phyloP scores from a whole-genome alignment of 2,329 filamentous ascomycete species.

The Endocalyx cinctus region DNA sequence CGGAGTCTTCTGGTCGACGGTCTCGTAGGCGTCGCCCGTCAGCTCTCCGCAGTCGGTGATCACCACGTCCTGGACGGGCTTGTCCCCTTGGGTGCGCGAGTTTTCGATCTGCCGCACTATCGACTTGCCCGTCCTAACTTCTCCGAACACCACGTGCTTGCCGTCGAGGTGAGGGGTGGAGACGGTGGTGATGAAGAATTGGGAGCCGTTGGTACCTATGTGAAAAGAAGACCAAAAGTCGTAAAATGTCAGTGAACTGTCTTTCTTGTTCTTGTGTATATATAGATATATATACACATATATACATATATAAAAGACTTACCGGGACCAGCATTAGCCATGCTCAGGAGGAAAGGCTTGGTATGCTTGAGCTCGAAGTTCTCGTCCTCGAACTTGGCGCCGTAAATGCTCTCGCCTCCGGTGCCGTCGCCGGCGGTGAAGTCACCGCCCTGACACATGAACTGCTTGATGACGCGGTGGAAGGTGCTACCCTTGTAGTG shows the following conservation, averaged over 20 bases:
- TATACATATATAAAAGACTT: constrained; percentile 32
- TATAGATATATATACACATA: too few relatives aligned
- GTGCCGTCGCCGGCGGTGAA: constrained; percentile 94
- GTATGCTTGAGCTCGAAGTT: constrained; percentile 92
- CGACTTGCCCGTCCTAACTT: constrained; percentile 89
- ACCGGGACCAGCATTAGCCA: constrained; percentile 96
- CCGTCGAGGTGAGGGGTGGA: constrained; percentile 90
- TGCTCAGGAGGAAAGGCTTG: constrained; percentile 87
- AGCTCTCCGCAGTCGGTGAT: constrained; percentile 87
- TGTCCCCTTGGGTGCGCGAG: constrained; percentile 70
- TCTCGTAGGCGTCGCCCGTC: constrained; percentile 61
- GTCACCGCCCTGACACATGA: constrained; percentile 98
- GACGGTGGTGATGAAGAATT: constrained; percentile 97
- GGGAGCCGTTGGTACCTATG: constrained; percentile 85
- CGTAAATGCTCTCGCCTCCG: constrained; percentile 95
- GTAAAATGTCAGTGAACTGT: constrained; percentile 2
- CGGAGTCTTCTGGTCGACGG: constrained; percentile 62
- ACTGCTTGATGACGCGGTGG: constrained; percentile 96
- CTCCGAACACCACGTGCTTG: constrained; percentile 97
- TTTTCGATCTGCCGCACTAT: constrained; percentile 89
- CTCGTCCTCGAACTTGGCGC: constrained; percentile 95
- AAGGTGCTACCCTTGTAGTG: constrained; percentile 92
- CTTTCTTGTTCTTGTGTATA: too few relatives aligned
- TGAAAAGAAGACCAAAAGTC: background rate
- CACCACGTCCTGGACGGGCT: constrained; percentile 66